Percentiles rank a stretch among this genome's conserved stretches.
Evolutionary conservation across 1,139 yeast species (phyloP).

Genomic region (Kodamaea sp.): DNA sequence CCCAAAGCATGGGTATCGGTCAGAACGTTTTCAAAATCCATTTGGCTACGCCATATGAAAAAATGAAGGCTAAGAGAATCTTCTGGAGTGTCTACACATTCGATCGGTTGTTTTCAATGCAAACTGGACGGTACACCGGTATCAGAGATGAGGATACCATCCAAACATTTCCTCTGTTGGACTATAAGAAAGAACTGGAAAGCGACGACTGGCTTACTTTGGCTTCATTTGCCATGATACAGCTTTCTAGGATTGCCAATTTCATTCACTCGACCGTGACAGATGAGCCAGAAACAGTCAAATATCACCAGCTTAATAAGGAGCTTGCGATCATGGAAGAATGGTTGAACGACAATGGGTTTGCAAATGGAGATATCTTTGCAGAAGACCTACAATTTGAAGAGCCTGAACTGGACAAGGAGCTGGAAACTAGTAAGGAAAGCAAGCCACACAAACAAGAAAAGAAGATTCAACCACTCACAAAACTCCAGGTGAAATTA

Average conservation of each 20-base stretch:
- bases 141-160: conserved; percentile 39
- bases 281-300: conserved; percentile 30
- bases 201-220: conserved; percentile 57
- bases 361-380: conserved; percentile 33
- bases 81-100: conserved; percentile 60
- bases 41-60: conserved; percentile 44
- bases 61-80: conserved; percentile 50
- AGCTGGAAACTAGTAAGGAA: not conserved
- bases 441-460: not conserved
- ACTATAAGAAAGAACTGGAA: conserved; percentile 26
- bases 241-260: conserved; percentile 42
- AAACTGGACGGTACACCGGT: conserved; percentile 52
- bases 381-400: not conserved
- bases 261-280: conserved; percentile 31
- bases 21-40: conserved; percentile 21
- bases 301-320: conserved; percentile 36
- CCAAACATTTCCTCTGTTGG: conserved; percentile 34
- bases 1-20: conserved; percentile 58
- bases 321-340: conserved; percentile 30
- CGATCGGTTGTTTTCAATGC: conserved; percentile 58
- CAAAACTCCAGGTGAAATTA: conserved; percentile 40
- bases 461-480: conserved; percentile 4
- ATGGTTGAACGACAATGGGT: conserved; percentile 43
- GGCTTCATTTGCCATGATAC: conserved; percentile 51
- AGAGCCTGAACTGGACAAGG: conserved; percentile 2